phyloP scores from a whole-genome alignment of 2,329 filamentous ascomycete species.

The Alternaria viburni region DNA sequence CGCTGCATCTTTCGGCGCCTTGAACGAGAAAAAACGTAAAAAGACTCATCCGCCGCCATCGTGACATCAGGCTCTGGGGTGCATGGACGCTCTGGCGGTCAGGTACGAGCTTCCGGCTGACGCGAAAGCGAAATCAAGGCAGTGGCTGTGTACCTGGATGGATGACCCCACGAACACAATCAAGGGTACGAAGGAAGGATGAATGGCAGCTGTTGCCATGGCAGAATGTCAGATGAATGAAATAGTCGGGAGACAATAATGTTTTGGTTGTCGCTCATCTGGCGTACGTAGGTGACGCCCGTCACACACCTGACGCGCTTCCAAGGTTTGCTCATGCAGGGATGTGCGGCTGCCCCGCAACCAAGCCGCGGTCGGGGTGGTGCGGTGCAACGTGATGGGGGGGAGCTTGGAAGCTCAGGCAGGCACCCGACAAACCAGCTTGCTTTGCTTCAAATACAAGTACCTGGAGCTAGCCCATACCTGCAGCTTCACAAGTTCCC shows the following conservation, averaged over 20 bases:
- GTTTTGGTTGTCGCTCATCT: constrained; percentile 20
- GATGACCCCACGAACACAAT: neutral
- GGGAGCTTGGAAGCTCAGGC: neutral
- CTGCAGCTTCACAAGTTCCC: neutral
- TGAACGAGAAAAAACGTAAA: neutral
- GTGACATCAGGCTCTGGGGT: neutral
- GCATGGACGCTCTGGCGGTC: neutral
- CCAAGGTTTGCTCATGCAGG: constrained; percentile 20
- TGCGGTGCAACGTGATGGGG: neutral
- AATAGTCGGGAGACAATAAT: neutral
- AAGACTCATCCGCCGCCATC: neutral
- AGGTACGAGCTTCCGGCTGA: neutral
- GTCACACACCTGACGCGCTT: constrained; percentile 6
- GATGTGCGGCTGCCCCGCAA: constrained; percentile 31
- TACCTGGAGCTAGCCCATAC: neutral
- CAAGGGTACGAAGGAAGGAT: neutral
- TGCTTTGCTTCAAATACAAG: constrained; percentile 13
- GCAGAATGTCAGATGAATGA: neutral
- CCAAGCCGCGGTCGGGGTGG: constrained; percentile 9
- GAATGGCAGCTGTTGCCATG: neutral
- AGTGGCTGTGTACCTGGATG: neutral
- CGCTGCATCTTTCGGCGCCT: neutral
- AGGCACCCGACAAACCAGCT: neutral
- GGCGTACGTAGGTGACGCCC: constrained; percentile 14
- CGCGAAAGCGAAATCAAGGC: neutral